phyloP scores from a whole-genome alignment of 441 rosid species.

The Geranium incanum region DNA sequence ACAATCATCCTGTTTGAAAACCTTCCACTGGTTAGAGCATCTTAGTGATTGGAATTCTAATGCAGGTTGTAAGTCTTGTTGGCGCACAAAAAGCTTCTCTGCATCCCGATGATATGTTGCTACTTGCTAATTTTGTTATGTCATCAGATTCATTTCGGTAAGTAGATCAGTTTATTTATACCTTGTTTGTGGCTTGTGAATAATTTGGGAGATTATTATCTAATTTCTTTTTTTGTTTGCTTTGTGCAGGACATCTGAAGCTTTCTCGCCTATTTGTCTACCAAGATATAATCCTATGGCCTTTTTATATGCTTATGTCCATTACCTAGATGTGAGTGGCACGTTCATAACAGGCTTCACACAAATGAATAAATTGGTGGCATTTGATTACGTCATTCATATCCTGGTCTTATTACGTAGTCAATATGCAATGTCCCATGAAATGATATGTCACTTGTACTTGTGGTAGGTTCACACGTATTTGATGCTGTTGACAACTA shows the following conservation, averaged over 20 bases:
- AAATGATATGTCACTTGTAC: conserved; percentile 18
- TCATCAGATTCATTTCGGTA: conserved; percentile 94
- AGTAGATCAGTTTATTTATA: conserved; percentile 20
- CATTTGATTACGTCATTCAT: neutral
- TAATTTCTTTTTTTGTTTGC: conserved; percentile 20
- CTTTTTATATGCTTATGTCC: conserved; percentile 88
- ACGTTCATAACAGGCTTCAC: neutral
- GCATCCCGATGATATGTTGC: conserved; percentile 89
- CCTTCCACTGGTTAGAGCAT: conserved; percentile 15
- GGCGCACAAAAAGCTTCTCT: conserved; percentile 97
- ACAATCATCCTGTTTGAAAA: conserved; percentile 5
- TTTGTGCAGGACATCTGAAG: conserved; percentile 84
- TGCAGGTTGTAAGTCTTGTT: conserved; percentile 85
- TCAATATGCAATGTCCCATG: conserved; percentile 10
- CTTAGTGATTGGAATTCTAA: conserved; percentile 21
- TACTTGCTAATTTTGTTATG: conserved; percentile 83
- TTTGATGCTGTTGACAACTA: conserved; percentile 83
- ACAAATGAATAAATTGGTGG: neutral
- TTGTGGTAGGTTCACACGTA: conserved; percentile 74
- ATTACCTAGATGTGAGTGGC: conserved; percentile 86
- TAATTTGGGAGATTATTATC: neutral
- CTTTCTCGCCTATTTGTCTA: conserved; percentile 93
- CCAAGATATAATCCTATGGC: conserved; percentile 96
- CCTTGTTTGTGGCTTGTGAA: neutral
- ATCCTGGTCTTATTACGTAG: neutral